Evolutionary conservation across 108 stramenopile species (phyloP).

Genomic region (Heterococcus sp.): DNA sequence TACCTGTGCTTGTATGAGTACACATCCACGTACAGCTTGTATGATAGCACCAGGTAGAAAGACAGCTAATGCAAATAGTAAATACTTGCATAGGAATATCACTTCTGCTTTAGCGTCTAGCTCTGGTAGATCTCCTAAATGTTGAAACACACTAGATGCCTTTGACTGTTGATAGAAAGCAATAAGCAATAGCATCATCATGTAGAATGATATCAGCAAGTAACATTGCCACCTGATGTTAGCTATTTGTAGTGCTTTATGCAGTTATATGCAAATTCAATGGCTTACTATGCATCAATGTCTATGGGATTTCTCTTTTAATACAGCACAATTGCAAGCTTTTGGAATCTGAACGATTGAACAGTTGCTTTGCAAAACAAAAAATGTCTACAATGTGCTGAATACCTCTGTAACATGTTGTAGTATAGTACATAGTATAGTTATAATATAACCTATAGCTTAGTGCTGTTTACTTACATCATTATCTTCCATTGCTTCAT

Average conservation of each 20-base stretch:
- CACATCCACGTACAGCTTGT: background rate
- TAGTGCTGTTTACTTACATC: too few relatives aligned
- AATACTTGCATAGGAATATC: background rate
- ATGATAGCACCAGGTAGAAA: background rate
- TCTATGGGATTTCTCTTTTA: background rate
- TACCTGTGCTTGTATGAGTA: background rate
- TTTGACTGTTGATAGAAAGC: background rate
- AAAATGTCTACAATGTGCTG: too few relatives aligned
- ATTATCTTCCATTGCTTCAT: too few relatives aligned
- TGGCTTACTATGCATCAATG: background rate
- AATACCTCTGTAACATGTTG: too few relatives aligned
- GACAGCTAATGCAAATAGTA: background rate
- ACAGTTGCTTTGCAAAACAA: too few relatives aligned
- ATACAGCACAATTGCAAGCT: background rate
- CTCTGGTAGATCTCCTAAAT: background rate
- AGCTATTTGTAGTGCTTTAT: too few relatives aligned
- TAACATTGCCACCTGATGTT: too few relatives aligned
- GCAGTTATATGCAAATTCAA: background rate
- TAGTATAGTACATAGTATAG: too few relatives aligned
- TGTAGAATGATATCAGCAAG: background rate
- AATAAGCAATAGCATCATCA: background rate
- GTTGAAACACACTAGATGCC: background rate
- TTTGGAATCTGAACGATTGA: too few relatives aligned
- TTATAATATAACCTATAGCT: too few relatives aligned
- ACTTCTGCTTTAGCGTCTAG: background rate